phyloP scores from a whole-genome alignment of 306 rosid species.

The Vigna trinervia region DNA sequence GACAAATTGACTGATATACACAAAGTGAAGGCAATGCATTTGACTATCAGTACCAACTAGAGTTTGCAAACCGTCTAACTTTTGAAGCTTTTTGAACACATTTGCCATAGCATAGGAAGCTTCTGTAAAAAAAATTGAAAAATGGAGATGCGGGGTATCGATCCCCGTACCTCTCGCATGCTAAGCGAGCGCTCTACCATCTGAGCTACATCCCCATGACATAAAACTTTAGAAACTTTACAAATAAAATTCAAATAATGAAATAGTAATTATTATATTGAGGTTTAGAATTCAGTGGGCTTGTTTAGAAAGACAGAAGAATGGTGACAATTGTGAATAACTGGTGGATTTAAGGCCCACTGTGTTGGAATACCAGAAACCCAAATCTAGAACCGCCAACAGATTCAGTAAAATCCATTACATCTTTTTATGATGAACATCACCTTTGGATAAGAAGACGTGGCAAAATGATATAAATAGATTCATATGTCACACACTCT shows the following conservation, averaged over 20 bases:
- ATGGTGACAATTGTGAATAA: too few species aligned
- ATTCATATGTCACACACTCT: too few species aligned
- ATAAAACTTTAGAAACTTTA: too few species aligned
- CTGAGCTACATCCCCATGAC: slow-evolving; percentile 80
- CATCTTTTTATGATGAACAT: too few species aligned
- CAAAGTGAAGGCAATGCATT: slow-evolving; percentile 39
- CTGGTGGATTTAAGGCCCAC: slow-evolving; percentile 29
- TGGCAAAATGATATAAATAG: neutral
- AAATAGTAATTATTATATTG: too few species aligned
- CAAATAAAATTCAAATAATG: too few species aligned
- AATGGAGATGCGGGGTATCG: slow-evolving; percentile 84
- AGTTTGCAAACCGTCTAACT: neutral
- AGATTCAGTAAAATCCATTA: slow-evolving; percentile 26
- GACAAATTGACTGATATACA: slow-evolving; percentile 43
- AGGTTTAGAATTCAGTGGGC: too few species aligned
- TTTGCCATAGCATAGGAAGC: neutral
- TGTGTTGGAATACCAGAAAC: slow-evolving; percentile 38
- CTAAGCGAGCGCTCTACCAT: slow-evolving; percentile 94
- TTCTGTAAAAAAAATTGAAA: neutral
- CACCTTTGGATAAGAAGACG: neutral
- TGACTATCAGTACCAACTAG: neutral
- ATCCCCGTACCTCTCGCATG: slow-evolving; percentile 88
- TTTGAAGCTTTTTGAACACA: neutral
- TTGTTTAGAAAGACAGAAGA: too few species aligned
- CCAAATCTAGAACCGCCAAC: slow-evolving; percentile 58